phyloP scores from a whole-genome alignment of 139 green algal genomes.

The Limnomonas spitsbergensis region DNA sequence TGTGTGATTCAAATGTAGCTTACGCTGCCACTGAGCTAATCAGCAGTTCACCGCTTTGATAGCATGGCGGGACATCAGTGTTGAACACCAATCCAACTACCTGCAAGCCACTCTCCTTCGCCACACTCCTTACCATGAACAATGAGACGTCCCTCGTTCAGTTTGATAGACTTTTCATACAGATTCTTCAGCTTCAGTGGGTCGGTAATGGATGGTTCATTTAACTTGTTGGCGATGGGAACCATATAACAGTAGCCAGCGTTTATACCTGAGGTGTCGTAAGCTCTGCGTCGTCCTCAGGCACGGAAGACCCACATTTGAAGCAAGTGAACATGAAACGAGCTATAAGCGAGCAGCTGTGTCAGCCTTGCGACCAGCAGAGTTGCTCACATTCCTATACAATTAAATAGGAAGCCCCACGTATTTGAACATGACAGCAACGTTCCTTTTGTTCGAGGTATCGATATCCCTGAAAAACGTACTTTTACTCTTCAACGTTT shows the following conservation, averaged over 20 bases:
- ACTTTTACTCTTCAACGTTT: no score
- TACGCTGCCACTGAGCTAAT: no score
- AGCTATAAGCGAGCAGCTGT: no score
- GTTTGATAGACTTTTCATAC: conserved; percentile 39
- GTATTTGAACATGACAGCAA: no score
- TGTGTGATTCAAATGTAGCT: no score
- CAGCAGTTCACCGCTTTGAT: no score
- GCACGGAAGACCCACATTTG: background rate
- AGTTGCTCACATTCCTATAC: no score
- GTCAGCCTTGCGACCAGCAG: no score
- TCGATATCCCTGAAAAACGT: no score
- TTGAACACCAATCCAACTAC: background rate
- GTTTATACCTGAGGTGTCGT: background rate
- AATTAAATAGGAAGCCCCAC: no score
- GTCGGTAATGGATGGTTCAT: background rate
- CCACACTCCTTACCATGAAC: conserved; percentile 48
- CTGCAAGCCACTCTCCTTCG: background rate
- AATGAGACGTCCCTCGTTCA: conserved; percentile 57
- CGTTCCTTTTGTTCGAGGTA: no score
- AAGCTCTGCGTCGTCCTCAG: background rate
- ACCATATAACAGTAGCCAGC: background rate
- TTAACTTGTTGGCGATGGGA: background rate
- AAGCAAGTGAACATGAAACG: background rate
- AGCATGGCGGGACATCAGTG: background rate
- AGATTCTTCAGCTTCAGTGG: conserved; percentile 49